Conservation (phyloP, 2,329 filamentous ascomycete genomes). For the Fusarium sp. region DNA sequence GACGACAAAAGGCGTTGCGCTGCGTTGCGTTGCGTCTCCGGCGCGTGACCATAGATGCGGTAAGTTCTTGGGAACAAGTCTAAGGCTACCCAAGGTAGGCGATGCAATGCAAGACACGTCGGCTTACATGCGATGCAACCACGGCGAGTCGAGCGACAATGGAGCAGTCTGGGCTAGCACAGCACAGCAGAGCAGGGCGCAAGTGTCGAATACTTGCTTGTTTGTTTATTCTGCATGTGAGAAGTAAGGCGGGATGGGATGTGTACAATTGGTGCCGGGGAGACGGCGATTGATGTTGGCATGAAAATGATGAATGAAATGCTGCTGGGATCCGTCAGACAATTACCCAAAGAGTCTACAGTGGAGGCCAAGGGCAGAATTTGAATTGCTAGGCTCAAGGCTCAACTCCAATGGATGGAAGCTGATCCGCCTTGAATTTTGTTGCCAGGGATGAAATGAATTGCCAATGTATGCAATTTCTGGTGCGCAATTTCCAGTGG, state of each 20-base stretch:
- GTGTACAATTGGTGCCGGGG: background rate
- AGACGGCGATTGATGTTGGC: background rate
- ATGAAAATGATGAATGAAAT: background rate
- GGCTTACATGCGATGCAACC: constrained; percentile 29
- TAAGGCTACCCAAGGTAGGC: background rate
- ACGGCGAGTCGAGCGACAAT: background rate
- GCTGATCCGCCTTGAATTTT: constrained; percentile 3
- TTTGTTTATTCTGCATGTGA: background rate
- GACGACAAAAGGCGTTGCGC: background rate
- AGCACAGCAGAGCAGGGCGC: background rate
- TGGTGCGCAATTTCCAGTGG: background rate
- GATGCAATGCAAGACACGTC: constrained; percentile 48
- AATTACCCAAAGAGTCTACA: background rate
- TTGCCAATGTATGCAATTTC: background rate
- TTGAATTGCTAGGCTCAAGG: background rate
- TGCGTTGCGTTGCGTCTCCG: background rate
- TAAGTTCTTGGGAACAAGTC: background rate
- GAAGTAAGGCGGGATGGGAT: background rate
- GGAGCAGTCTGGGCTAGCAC: background rate
- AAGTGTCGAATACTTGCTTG: background rate
- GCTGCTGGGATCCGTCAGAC: background rate
- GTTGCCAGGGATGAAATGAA: background rate
- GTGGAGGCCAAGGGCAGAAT: background rate
- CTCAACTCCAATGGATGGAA: background rate
- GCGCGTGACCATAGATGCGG: background rate